phyloP scores from a whole-genome alignment of 306 rosid species.

The Arachis hypogaea region DNA sequence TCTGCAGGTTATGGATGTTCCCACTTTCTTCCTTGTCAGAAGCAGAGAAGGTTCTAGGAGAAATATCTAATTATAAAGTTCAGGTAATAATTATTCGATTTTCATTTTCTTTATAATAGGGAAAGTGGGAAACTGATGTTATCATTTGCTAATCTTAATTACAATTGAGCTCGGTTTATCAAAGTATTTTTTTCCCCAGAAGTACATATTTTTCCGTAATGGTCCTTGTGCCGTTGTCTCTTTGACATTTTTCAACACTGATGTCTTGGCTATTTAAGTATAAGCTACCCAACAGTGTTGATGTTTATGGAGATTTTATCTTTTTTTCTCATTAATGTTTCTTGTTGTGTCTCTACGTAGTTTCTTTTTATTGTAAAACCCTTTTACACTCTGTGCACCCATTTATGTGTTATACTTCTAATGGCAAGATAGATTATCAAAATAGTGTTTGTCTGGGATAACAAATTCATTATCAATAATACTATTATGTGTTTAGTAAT shows the following conservation, averaged over 20 bases:
- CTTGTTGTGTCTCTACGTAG: neutral
- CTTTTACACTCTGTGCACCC: neutral
- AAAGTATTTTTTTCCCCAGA: conserved; percentile 12
- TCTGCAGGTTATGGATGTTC: conserved; percentile 86
- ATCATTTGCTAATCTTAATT: neutral
- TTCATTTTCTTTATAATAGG: conserved; percentile 25
- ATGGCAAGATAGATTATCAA: conserved; percentile 8
- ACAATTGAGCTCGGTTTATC: too few relatives aligned
- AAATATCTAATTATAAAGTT: conserved; percentile 56
- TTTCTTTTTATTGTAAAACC: conserved; percentile 9
- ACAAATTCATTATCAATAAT: conserved; percentile 8
- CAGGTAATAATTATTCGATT: conserved; percentile 57
- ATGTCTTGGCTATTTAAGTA: conserved; percentile 22
- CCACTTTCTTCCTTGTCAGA: conserved; percentile 67
- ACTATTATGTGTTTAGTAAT: conserved; percentile 4
- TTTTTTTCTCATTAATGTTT: too few relatives aligned
- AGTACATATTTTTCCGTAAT: conserved; percentile 9
- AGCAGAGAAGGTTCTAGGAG: conserved; percentile 67
- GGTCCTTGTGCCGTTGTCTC: neutral
- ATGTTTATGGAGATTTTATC: neutral
- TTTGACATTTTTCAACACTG: conserved; percentile 6
- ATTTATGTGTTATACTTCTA: conserved; percentile 19
- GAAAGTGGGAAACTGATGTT: conserved; percentile 14
- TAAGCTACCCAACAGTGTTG: conserved; percentile 4
- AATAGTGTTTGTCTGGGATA: conserved; percentile 26